Conservation (phyloP, 805 yeast genomes). For the Alloascoidea hylecoeti region DNA sequence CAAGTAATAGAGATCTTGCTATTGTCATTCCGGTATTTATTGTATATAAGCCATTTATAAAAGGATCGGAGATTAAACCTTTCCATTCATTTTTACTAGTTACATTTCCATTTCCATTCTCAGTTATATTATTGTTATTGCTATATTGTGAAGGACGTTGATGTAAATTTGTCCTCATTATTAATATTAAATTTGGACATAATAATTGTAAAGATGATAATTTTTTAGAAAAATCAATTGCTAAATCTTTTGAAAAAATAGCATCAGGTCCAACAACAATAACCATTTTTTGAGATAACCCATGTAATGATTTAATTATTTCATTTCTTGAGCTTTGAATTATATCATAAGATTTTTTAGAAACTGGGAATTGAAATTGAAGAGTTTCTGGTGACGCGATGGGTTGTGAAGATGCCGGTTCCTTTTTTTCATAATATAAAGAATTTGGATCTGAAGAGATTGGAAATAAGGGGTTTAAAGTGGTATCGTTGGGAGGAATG, state of each 20-base stretch:
- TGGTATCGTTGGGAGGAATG: too few species aligned
- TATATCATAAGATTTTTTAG: constrained; percentile 18
- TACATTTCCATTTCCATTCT: too few species aligned
- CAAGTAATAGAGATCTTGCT: constrained; percentile 73
- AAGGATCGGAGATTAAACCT: constrained; percentile 95
- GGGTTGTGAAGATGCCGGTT: too few species aligned
- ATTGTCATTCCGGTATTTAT: constrained; percentile 89
- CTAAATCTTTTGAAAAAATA: constrained; percentile 81
- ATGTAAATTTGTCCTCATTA: constrained; percentile 97
- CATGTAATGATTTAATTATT: constrained; percentile 58
- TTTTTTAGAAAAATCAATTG: constrained; percentile 72
- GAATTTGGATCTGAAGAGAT: too few species aligned
- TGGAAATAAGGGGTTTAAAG: too few species aligned
- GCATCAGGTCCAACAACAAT: constrained; percentile 97
- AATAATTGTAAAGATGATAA: constrained; percentile 45
- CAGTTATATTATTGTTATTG: too few species aligned
- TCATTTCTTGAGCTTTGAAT: constrained; percentile 70
- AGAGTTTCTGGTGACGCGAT: constrained; percentile 1
- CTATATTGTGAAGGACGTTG: constrained; percentile 97
- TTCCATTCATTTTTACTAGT: constrained; percentile 96
- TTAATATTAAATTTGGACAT: constrained; percentile 61
- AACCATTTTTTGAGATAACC: constrained; percentile 69
- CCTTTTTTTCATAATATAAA: too few species aligned
- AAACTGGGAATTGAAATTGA: not conserved
- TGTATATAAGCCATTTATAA: constrained; percentile 67